These are phyloP conservation scores for Aotearoamyces nothofagi DNA, from an alignment of 2,329 filamentous ascomycete species.

Conservation along the genomic window DNA sequence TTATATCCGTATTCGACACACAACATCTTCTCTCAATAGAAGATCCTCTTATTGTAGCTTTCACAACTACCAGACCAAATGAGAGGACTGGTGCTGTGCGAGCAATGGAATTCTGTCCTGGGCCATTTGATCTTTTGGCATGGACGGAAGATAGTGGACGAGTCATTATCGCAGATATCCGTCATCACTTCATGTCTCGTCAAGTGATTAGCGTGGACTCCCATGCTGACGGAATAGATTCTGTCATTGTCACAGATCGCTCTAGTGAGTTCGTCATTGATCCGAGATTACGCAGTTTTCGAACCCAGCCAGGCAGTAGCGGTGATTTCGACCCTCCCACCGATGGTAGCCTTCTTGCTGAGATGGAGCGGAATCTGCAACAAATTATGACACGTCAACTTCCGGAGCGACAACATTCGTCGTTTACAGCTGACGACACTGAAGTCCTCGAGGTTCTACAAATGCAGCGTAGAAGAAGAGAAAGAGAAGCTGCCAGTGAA, in stretches of 20 bases:
- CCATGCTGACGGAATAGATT: conserved; percentile 32
- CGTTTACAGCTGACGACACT: conserved; percentile 37
- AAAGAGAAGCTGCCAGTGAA: conserved; percentile 13
- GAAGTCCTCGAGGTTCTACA: conserved; percentile 40
- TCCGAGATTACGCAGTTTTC: conserved; percentile 13
- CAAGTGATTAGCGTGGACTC: conserved; percentile 54
- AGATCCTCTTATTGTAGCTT: conserved; percentile 56
- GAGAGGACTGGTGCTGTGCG: conserved; percentile 65
- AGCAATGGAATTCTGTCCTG: conserved; percentile 83
- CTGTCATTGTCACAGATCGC: conserved; percentile 12
- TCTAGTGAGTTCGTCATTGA: conserved; percentile 11
- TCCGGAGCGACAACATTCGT: conserved; percentile 27
- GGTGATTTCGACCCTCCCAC: conserved; percentile 12
- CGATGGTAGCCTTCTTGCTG: conserved; percentile 15
- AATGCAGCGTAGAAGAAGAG: conserved; percentile 30
- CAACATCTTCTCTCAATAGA: conserved; percentile 26
- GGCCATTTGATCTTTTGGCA: conserved; percentile 76
- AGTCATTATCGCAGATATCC: conserved; percentile 59
- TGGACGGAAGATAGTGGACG: conserved; percentile 84
- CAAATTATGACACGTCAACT: conserved; percentile 14
- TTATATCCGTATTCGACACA: conserved; percentile 60
- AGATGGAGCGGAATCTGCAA: conserved; percentile 11
- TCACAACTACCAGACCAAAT: conserved; percentile 62
- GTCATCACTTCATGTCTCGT: conserved; percentile 48
- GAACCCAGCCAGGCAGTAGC: conserved; percentile 10